Conservation (phyloP, 768 basidiomycete genomes). For the Panus rudis region DNA sequence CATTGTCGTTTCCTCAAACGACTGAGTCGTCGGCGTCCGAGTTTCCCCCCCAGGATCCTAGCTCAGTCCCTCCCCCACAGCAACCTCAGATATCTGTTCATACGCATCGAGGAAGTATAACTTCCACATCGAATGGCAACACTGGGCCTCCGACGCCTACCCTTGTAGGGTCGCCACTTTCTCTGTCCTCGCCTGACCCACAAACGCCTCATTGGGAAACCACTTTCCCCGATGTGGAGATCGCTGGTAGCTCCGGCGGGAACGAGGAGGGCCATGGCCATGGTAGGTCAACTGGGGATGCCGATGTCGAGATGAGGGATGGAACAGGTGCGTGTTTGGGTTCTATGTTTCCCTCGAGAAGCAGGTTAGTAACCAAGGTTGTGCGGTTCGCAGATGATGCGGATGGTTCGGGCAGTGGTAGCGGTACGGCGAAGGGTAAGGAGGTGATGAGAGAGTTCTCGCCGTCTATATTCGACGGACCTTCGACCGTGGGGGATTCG, state of each 20-base stretch:
- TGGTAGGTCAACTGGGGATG: background rate
- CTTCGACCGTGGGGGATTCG: no score
- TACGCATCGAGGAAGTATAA: no score
- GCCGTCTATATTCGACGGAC: background rate
- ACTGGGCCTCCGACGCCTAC: constrained; percentile 12
- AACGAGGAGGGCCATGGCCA: background rate
- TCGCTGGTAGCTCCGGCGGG: constrained; percentile 9
- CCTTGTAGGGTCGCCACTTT: constrained; percentile 19
- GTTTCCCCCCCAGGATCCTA: no score
- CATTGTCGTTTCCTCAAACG: no score
- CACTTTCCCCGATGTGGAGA: constrained; percentile 12
- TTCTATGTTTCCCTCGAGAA: constrained; percentile 3
- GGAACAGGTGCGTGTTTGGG: constrained; percentile 8
- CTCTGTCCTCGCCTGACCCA: constrained; percentile 18
- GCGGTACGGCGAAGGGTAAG: constrained; percentile 10
- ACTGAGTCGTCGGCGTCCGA: no score
- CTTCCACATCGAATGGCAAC: background rate
- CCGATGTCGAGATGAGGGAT: background rate
- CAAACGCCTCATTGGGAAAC: constrained; percentile 20
- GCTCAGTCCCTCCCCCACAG: no score
- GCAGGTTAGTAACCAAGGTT: constrained; percentile 7
- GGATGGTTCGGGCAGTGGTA: background rate
- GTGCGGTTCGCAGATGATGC: background rate
- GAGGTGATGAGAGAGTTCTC: constrained; percentile 5
- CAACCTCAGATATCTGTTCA: no score